Percentiles rank a stretch among this genome's conserved stretches.
Conservation (phyloP, 192 early-diverging fungal genomes). For the Haplosporangium gracile region DNA sequence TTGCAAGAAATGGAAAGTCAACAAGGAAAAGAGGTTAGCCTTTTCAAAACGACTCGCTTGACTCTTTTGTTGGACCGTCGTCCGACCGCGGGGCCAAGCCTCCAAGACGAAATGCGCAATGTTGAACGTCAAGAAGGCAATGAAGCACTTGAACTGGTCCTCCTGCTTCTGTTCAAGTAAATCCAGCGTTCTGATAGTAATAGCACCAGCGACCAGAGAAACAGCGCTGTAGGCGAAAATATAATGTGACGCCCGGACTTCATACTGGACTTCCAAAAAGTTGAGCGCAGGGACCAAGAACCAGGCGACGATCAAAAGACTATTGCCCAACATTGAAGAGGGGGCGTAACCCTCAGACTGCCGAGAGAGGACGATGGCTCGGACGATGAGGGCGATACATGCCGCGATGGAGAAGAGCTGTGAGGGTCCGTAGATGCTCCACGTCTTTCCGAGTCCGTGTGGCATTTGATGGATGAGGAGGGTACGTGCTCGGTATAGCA, state of each 20-base stretch:
- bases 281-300: conserved; percentile 9
- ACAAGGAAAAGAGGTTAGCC: conserved; percentile 31
- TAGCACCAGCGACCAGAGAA: background rate
- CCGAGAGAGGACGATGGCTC: conserved; percentile 9
- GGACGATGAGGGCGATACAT: conserved; percentile 3
- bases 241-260: conserved; percentile 40
- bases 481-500: background rate
- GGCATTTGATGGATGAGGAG: conserved; percentile 1
- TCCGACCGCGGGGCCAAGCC: conserved; percentile 34
- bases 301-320: conserved; percentile 34
- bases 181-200: conserved; percentile 18
- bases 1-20: conserved; percentile 40
- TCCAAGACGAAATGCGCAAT: conserved; percentile 11
- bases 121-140: conserved; percentile 7
- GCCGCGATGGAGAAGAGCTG: conserved; percentile 27
- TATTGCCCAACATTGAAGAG: conserved; percentile 17
- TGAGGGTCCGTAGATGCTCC: conserved; percentile 26
- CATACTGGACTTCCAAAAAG: conserved; percentile 37
- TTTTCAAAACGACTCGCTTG: conserved; percentile 20
- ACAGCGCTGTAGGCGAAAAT: conserved; percentile 20
- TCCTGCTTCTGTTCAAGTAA: background rate
- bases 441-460: conserved; percentile 27
- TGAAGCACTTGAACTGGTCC: conserved; percentile 21
- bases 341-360: background rate
- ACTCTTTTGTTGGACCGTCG: conserved; percentile 22